Evolutionary conservation across 805 yeast genomes (phyloP).

Genomic region (Wickerhamomyces pijperi): DNA sequence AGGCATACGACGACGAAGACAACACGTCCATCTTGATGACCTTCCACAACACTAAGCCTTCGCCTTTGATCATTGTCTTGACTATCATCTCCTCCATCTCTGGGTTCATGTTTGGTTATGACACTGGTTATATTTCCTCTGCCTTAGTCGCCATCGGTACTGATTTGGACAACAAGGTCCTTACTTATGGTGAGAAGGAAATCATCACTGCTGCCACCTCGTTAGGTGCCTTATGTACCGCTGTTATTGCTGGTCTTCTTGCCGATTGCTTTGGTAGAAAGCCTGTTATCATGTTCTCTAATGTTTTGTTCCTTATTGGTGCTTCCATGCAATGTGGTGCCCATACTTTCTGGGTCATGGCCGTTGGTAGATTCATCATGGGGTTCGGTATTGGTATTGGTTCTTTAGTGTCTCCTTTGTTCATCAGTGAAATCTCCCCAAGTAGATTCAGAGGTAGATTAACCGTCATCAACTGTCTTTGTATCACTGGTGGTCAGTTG

Average conservation of each 20-base stretch:
- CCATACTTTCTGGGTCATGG: slow-evolving; percentile 80
- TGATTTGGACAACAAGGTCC: slow-evolving; percentile 47
- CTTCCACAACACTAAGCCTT: slow-evolving; percentile 39
- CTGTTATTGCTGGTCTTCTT: slow-evolving; percentile 64
- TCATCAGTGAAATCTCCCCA: slow-evolving; percentile 89
- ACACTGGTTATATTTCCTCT: slow-evolving; percentile 92
- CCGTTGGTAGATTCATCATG: slow-evolving; percentile 81
- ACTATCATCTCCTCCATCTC: slow-evolving; percentile 80
- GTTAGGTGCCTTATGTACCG: slow-evolving; percentile 79
- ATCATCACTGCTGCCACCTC: slow-evolving; percentile 91
- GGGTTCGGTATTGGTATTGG: slow-evolving; percentile 97
- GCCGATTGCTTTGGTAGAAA: slow-evolving; percentile 85
- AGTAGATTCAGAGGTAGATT: slow-evolving; percentile 83
- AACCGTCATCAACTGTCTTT: slow-evolving; percentile 77
- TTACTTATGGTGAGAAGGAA: slow-evolving; percentile 76
- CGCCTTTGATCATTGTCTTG: slow-evolving; percentile 53
- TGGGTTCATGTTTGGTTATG: slow-evolving; percentile 96
- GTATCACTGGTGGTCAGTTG: slow-evolving; percentile 91
- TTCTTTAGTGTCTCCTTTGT: slow-evolving; percentile 86
- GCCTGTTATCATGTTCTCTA: slow-evolving; percentile 74
- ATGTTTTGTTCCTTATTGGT: slow-evolving; percentile 73
- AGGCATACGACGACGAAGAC: slow-evolving; percentile 31
- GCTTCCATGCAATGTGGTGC: slow-evolving; percentile 79
- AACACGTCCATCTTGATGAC: slow-evolving; percentile 35
- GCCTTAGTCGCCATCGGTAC: slow-evolving; percentile 81